Evolutionary conservation across 352 stramenopile genomes (phyloP), one percentile per base, ranked within the genome.

Genomic region (Aphanomyces invadans): DNA sequence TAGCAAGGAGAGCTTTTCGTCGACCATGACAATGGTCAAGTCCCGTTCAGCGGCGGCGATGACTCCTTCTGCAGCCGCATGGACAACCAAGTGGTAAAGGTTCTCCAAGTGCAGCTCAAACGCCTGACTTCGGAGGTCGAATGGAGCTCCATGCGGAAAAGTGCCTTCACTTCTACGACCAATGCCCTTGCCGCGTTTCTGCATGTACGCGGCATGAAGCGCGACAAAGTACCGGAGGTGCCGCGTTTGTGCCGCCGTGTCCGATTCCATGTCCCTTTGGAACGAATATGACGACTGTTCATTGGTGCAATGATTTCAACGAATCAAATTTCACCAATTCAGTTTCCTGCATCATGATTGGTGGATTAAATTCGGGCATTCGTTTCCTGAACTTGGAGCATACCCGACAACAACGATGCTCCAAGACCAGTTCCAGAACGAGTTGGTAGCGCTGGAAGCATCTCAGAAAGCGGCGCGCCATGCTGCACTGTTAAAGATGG

Each of bases 81-180:
- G 33, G 0, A 57, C 46, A 10, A 57, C 46, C 29, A 67, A 46
- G 10, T 59, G 32, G 33, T 67, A 67, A 23, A 59, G 25, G 36
- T 67, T 67, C 21, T 67, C 60, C 9, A 67, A 26, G 7, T 67
- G 60, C 12, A 57, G 38, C 25, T 67, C 60, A 10, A 67, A 33
- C 5, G 26, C 12, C 4, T 29, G 7, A 28, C 36, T n/a, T 5
- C 60, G 60, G 21, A 67, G 42, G 21, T 67, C 60, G 15, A 67
- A 57, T 31, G 31, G 19, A n/a, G 0, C 29, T 32, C 28, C 25
- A 21, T 57, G 25, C 0, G 49, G 49, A 15, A 7, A 42, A 15
- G 36, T 15, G 15, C 15, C 36, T 15, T 42, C 19, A 7, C 21
- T n/a, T n/a, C n/a, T n/a, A n/a, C n/a, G 4, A 32, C 49, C 49